These are phyloP conservation scores for Corymbia citriodora DNA, from an alignment of 441 rosid species.

Conservation along the genomic window DNA sequence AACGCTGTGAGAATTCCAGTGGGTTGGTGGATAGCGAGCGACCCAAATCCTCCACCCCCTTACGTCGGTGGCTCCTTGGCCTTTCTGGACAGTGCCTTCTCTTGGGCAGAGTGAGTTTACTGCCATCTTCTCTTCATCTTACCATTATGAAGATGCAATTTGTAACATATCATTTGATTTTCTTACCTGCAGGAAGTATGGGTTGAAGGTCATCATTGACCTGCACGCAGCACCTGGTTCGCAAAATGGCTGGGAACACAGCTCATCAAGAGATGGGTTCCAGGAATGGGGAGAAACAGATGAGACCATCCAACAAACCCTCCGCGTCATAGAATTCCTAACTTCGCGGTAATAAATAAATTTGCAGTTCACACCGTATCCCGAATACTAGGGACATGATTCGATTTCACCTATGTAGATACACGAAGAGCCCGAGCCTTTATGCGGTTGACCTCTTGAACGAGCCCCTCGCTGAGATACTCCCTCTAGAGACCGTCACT, in stretches of 20 bases:
- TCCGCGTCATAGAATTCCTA: neutral
- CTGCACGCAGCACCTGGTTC: neutral
- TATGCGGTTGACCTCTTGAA: neutral
- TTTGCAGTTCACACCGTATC: neutral
- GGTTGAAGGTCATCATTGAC: neutral
- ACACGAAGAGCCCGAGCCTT: neutral
- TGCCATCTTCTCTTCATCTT: neutral
- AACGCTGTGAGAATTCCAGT: slow-evolving; percentile 50
- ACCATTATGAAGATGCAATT: neutral
- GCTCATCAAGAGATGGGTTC: neutral
- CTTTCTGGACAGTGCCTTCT: slow-evolving; percentile 39
- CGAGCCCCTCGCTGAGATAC: neutral
- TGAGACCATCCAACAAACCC: neutral
- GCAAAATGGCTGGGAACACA: neutral
- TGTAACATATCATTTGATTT: neutral
- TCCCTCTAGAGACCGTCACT: neutral
- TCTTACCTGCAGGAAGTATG: neutral
- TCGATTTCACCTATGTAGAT: neutral
- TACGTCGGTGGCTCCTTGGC: slow-evolving; percentile 4
- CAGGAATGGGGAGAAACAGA: neutral
- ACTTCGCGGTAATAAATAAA: neutral
- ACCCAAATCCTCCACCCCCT: slow-evolving; percentile 34
- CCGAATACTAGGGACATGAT: neutral
- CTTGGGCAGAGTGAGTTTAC: slow-evolving; percentile 39
- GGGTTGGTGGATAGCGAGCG: slow-evolving; percentile 67